Base-by-base conservation (phyloP, 2,329 filamentous ascomycete species). In the Amylocarpus encephaloides region DNA sequence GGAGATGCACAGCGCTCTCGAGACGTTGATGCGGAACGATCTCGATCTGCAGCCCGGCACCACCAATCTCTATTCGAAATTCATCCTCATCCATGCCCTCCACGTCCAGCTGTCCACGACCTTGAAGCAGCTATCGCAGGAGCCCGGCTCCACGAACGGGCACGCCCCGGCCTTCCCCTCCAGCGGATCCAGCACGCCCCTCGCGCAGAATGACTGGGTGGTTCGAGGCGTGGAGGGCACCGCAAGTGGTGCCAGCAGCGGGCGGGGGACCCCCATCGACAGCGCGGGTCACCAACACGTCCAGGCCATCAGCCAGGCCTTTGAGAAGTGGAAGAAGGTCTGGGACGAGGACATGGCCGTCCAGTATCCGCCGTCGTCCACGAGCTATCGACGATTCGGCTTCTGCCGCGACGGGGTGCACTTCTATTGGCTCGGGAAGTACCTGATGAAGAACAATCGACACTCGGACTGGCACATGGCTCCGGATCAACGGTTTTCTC, bases 61-160 rank as follows among this genome's bases (percentile, higher is more conserved):
- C 18, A 88, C 85, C 1, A 89, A 88, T 59, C 70, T 85, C 2
- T 86, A 83, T 60, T 83, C 82, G 33, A 89, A 89, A 62, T 88
- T 88, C 60, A 77, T 89, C 49, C 67, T 89, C 42, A 79, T 89
- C 6, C 85, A 89, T 60, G 80, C 78, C 11, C 70, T 90, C 46
- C 74, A 86, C 49, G 73, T 79, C 5, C 74, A 86, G 56, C 78
- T 88, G 55, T 79, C 73, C 70, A 53, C 46, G 68, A 70, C 48
- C 38, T 75, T 76, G 59, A 73, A 71, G 43, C 71, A 73, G 54
- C 59, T 70, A 13, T 63, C 63, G 15, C 62, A 64, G 51, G 59
- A 67, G 48, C 52, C 57, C 36, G 52, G 56, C 15, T 51, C 55
- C 35, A 9, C 48, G 33, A 54, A 49, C 18, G 15, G 36, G 35